A percentile compares a stretch with the other conserved stretches of the same genome.
phyloP scores from a whole-genome alignment of 1,284 basidiomycete species.

The Mrakiaceae sp. region DNA sequence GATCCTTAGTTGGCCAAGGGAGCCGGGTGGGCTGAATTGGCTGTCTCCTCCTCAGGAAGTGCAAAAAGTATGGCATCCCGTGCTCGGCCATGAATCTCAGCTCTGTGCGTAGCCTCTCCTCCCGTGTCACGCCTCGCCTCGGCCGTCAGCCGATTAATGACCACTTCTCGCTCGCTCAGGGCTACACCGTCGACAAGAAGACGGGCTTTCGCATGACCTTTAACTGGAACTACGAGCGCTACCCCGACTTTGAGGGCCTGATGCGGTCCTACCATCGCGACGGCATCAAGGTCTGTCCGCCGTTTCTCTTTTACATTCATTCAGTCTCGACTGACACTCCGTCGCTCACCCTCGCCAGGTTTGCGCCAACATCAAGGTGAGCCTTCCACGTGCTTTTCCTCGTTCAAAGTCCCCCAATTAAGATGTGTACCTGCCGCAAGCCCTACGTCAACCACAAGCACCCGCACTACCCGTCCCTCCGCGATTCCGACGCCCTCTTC shows the following conservation, averaged over 20 bases:
- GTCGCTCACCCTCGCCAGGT: not conserved
- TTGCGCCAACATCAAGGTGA: slow-evolving; percentile 6
- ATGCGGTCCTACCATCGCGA: slow-evolving; percentile 32
- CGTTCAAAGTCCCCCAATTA: not conserved
- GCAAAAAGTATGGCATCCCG: slow-evolving; percentile 36
- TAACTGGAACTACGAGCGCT: slow-evolving; percentile 24
- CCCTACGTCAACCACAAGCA: slow-evolving; percentile 23
- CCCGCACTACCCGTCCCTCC: slow-evolving; percentile 30
- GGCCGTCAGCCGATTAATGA: slow-evolving; percentile 14
- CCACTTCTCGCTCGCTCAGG: slow-evolving; percentile 27
- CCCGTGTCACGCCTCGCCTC: too few relatives aligned
- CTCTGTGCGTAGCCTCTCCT: not conserved
- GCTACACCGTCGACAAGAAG: slow-evolving; percentile 32
- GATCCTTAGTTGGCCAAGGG: too few relatives aligned
- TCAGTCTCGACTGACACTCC: not conserved
- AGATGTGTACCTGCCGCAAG: not conserved
- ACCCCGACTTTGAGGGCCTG: slow-evolving; percentile 37
- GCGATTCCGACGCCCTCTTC: slow-evolving; percentile 31
- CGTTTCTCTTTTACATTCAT: not conserved
- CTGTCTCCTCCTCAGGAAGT: slow-evolving; percentile 19
- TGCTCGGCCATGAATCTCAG: slow-evolving; percentile 25
- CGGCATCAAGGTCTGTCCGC: slow-evolving; percentile 32
- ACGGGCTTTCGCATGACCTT: slow-evolving; percentile 13
- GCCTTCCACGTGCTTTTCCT: not conserved
- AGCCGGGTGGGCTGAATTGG: too few relatives aligned